A percentile compares a stretch with the other conserved stretches of the same genome.
phyloP scores from a whole-genome alignment of 495 filamentous ascomycete genomes.

The Aspergillus indologenus region DNA sequence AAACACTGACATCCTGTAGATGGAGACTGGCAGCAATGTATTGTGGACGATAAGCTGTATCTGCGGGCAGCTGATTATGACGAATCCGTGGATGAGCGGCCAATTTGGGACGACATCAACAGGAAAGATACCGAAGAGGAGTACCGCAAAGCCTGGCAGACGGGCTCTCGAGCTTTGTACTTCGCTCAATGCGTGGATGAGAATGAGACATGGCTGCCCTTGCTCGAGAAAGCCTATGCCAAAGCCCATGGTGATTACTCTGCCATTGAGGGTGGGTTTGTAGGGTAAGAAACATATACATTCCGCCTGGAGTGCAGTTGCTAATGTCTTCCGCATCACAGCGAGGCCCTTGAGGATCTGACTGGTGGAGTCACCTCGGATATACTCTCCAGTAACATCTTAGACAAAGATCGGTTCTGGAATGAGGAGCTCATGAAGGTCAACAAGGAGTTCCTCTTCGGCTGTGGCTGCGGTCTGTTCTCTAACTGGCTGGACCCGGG shows the following conservation, averaged over 20 bases:
- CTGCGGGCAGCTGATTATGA: constrained; percentile 81
- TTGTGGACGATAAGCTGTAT: constrained; percentile 85
- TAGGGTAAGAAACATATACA: constrained; percentile 48
- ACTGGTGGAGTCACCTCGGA: constrained; percentile 88
- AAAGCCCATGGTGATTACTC: constrained; percentile 90
- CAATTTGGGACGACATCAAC: constrained; percentile 68
- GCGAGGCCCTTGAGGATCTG: constrained; percentile 89
- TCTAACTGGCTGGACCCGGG: constrained; percentile 50
- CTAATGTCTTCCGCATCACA: constrained; percentile 21
- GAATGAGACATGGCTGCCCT: constrained; percentile 92
- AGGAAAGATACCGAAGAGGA: constrained; percentile 72
- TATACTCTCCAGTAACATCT: constrained; percentile 73
- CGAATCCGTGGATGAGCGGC: constrained; percentile 62
- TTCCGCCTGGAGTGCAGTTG: background rate
- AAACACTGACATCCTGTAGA: constrained; percentile 45
- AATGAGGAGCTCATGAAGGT: constrained; percentile 78
- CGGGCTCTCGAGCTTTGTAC: constrained; percentile 72
- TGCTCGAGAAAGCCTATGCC: constrained; percentile 94
- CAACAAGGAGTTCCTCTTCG: constrained; percentile 86
- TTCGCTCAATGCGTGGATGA: constrained; percentile 82
- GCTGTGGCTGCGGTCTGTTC: constrained; percentile 68
- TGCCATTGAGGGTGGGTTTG: constrained; percentile 80
- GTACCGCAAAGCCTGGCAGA: constrained; percentile 72
- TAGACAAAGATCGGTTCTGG: constrained; percentile 90
- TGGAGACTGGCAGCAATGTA: constrained; percentile 86